Base-by-base conservation (phyloP, 805 yeast genomes). In the Gaillardinia entomophila region DNA sequence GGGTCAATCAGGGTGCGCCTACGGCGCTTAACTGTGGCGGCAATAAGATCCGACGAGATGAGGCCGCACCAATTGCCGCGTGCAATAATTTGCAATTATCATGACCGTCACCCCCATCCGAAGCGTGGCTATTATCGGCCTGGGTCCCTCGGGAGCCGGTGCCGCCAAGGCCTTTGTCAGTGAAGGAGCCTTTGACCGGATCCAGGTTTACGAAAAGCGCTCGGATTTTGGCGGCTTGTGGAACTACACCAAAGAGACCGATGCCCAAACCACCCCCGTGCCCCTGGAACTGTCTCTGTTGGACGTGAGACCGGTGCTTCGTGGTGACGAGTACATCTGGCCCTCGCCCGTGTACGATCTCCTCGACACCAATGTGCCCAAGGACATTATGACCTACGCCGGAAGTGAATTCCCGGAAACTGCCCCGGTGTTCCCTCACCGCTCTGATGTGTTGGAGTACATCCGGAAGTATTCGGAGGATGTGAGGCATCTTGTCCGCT, bases 61-160 rank as follows among this genome's bases (percentile, higher is more conserved):
- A n/a, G n/a, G n/a, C n/a, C n/a, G n/a, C n/a, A n/a, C n/a, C n/a
- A n/a, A n/a, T n/a, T n/a, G n/a, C n/a, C n/a, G n/a, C n/a, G n/a
- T n/a, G n/a, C n/a, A n/a, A n/a, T n/a, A n/a, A n/a, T n/a, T n/a
- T n/a, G n/a, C n/a, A n/a, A n/a, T n/a, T n/a, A n/a, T n/a, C n/a
- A n/a, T n/a, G n/a, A n/a, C n/a, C n/a, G n/a, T n/a, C n/a, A n/a
- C n/a, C n/a, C n/a, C n/a, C n/a, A n/a, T n/a, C n/a, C n/a, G n/a
- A n/a, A n/a, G n/a, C n/a, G n/a, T n/a, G n/a, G n/a, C n/a, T n/a
- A 72, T 85, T 6, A 67, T 85, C 16, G 95, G 95, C 2, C 88
- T 76, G 2, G 95, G 94, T 0, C 89, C 92, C 0, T 68, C 75
- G 27, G 94, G 90, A 0, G 57, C 80, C 14, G 85, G 79, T 0